Conservation (phyloP, 257 asterid species). For the Solanum stenotomum region DNA sequence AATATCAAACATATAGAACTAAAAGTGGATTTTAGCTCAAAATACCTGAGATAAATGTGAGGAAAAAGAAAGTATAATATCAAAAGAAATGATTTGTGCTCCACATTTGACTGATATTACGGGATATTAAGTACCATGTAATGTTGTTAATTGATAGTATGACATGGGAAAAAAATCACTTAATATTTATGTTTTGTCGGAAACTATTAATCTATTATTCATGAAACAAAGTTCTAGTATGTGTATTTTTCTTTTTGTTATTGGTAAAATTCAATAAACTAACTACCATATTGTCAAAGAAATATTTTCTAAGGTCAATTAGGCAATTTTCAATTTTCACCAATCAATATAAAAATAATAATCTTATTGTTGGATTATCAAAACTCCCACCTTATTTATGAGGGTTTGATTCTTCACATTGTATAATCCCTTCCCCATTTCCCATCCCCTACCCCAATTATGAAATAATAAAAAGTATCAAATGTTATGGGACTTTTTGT, state of each 20-base stretch:
- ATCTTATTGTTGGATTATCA: neutral
- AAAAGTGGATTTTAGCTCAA: neutral
- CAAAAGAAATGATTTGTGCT: neutral
- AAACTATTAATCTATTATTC: neutral
- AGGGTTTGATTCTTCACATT: neutral
- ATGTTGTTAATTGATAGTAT: neutral
- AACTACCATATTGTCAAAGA: neutral
- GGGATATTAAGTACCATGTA: neutral
- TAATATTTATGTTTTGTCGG: too few species aligned
- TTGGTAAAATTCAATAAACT: neutral
- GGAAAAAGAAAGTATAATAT: neutral
- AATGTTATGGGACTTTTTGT: neutral
- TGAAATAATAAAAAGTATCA: neutral
- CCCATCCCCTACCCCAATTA: too few species aligned
- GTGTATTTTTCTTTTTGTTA: neutral
- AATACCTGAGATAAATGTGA: neutral
- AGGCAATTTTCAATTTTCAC: neutral
- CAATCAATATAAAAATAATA: neutral
- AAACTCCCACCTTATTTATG: too few species aligned
- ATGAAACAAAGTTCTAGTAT: neutral
- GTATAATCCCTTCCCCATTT: too few species aligned
- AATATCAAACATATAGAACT: neutral
- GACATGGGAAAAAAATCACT: neutral
- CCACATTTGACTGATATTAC: neutral
- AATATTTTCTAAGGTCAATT: neutral